Conservation (phyloP, 2,329 filamentous ascomycete species). For the Xylariaceae sp. region DNA sequence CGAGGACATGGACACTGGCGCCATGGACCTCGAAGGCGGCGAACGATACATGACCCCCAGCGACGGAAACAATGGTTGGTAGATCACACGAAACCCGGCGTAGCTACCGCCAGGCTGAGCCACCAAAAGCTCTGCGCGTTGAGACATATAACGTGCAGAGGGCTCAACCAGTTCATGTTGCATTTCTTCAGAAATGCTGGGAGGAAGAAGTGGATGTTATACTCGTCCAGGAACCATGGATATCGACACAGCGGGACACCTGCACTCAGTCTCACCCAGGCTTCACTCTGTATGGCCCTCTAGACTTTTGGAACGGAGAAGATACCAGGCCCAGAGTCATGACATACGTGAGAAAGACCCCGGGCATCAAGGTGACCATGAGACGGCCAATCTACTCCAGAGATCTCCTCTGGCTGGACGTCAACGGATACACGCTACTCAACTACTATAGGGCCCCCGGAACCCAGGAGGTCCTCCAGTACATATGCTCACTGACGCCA, state of each 20-base stretch:
- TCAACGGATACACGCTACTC: conserved; percentile 1
- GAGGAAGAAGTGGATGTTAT: neutral
- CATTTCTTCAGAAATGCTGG: conserved; percentile 4
- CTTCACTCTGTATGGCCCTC: neutral
- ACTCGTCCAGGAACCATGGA: neutral
- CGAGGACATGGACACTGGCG: neutral
- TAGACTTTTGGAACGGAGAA: conserved; percentile 3
- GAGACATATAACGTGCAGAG: neutral
- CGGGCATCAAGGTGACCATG: neutral
- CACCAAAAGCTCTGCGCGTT: neutral
- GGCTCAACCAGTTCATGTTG: neutral
- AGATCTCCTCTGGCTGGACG: neutral
- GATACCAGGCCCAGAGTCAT: conserved; percentile 1
- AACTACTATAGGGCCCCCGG: conserved; percentile 1
- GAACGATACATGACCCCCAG: neutral
- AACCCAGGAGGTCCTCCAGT: neutral
- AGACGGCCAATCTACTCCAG: neutral
- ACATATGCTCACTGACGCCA: neutral
- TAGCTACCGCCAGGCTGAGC: neutral
- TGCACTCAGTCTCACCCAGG: neutral
- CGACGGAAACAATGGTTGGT: neutral
- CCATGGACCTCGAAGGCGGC: neutral
- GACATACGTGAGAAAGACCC: neutral
- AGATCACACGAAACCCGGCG: neutral
- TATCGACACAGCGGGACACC: neutral